Evolutionary conservation across 2,329 filamentous ascomycete genomes (phyloP).

Genomic region (Dothideomycetidae sp.): DNA sequence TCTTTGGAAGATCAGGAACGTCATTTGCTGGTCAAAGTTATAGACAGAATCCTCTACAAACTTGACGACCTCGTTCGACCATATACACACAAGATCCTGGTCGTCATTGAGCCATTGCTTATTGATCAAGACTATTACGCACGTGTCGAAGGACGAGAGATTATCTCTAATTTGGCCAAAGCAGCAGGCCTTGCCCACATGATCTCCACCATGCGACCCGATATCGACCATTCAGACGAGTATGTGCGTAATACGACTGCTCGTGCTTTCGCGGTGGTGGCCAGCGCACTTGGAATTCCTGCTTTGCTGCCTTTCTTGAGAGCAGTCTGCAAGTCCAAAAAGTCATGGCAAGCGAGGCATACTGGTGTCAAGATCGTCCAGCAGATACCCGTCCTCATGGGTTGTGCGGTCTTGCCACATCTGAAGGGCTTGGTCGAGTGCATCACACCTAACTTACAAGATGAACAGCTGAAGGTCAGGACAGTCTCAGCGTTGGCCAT

Average conservation of each 20-base stretch:
- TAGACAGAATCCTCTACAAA: slow-evolving; percentile 96
- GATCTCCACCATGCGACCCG: slow-evolving; percentile 98
- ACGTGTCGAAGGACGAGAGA: slow-evolving; percentile 92
- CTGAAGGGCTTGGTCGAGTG: slow-evolving; percentile 93
- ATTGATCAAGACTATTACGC: slow-evolving; percentile 99
- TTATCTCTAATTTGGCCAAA: slow-evolving; percentile 95
- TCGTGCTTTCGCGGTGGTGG: slow-evolving; percentile 90
- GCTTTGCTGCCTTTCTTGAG: slow-evolving; percentile 87
- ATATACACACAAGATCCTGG: slow-evolving; percentile 94
- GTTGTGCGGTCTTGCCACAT: slow-evolving; percentile 88
- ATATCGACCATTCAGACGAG: slow-evolving; percentile 96
- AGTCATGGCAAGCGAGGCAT: slow-evolving; percentile 96
- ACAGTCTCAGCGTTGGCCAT: slow-evolving; percentile 93
- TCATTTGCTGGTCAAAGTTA: slow-evolving; percentile 96
- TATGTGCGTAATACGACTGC: slow-evolving; percentile 98
- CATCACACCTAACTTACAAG: slow-evolving; percentile 87
- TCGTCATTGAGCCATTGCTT: slow-evolving; percentile 96
- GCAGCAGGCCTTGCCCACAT: slow-evolving; percentile 93
- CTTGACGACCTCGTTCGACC: slow-evolving; percentile 91
- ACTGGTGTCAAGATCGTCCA: slow-evolving; percentile 99
- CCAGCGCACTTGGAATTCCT: slow-evolving; percentile 88
- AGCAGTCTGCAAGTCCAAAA: slow-evolving; percentile 94
- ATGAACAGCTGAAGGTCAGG: slow-evolving; percentile 94
- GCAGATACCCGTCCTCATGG: slow-evolving; percentile 97
- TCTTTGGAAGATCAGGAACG: slow-evolving; percentile 95